Percentiles rank a stretch among this genome's conserved stretches.
phyloP scores from a whole-genome alignment of 208 protist genomes.

The Leishmania braziliensis region DNA sequence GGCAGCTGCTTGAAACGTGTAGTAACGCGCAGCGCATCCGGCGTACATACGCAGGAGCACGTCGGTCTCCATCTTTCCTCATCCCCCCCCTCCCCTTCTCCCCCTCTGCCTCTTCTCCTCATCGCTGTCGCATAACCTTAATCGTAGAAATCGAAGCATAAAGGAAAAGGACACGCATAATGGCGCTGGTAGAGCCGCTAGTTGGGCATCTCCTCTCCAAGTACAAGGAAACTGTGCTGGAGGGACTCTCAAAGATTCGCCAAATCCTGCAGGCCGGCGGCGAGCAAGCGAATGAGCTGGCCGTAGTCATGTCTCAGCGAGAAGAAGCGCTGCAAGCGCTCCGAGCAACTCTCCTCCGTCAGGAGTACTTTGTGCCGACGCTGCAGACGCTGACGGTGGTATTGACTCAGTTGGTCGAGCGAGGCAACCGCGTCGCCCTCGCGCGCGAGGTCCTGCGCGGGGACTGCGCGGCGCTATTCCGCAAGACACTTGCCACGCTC shows the following conservation, averaged over 20 bases:
- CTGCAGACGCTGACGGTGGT: conserved; percentile 56
- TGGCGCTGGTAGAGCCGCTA: conserved; percentile 81
- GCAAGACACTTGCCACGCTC: conserved; percentile 47
- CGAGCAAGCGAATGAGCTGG: conserved; percentile 44
- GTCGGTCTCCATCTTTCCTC: background rate
- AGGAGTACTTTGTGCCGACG: conserved; percentile 42
- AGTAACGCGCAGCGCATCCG: background rate
- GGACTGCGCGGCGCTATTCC: conserved; percentile 53
- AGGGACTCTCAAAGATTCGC: conserved; percentile 80
- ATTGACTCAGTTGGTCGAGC: conserved; percentile 24
- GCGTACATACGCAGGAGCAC: background rate
- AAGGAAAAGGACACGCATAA: conserved; percentile 16
- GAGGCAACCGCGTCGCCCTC: conserved; percentile 30
- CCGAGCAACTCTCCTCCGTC: conserved; percentile 39
- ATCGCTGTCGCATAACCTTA: background rate
- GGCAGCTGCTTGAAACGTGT: background rate
- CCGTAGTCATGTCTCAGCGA: conserved; percentile 57
- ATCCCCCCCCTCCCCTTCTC: background rate
- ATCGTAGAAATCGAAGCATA: background rate
- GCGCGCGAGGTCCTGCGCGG: conserved; percentile 74
- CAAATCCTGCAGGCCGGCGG: conserved; percentile 28
- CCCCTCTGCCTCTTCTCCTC: background rate
- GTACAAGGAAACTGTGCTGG: conserved; percentile 78
- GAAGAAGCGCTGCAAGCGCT: conserved; percentile 66
- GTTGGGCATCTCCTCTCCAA: conserved; percentile 84